A percentile compares a stretch with the other conserved stretches of the same genome.
Conservation (phyloP, 2,329 filamentous ascomycete genomes). For the Ophiostoma populinum region DNA sequence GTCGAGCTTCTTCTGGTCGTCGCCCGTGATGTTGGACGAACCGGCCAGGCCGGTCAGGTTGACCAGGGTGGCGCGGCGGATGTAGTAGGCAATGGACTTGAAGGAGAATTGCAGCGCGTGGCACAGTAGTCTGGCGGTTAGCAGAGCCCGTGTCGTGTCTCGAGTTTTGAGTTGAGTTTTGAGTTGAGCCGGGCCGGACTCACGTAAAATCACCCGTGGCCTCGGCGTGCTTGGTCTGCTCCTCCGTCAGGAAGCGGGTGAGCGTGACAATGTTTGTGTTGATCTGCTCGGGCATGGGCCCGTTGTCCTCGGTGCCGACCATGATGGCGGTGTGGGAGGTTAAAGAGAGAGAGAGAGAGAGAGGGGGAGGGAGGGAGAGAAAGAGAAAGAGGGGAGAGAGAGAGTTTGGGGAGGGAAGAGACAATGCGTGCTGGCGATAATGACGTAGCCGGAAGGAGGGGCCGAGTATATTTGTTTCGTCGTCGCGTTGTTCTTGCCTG, state of each 20-base stretch:
- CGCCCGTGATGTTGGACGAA: conserved; percentile 85
- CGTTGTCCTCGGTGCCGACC: conserved; percentile 20
- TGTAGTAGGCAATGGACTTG: conserved; percentile 99
- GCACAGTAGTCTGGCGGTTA: conserved; percentile 65
- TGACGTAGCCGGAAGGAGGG: too few relatives aligned
- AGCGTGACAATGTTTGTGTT: conserved; percentile 95
- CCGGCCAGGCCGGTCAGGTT: conserved; percentile 91
- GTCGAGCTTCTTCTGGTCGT: conserved; percentile 99
- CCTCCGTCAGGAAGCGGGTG: conserved; percentile 88
- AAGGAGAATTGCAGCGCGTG: conserved; percentile 98
- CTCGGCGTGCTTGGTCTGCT: conserved; percentile 82
- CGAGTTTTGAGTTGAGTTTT: conserved; percentile 5
- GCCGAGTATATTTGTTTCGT: too few relatives aligned
- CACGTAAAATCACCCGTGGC: conserved; percentile 98
- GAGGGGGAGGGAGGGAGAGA: too few relatives aligned
- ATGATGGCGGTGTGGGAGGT: conserved; percentile 13
- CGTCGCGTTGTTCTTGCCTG: too few relatives aligned
- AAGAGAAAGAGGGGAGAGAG: too few relatives aligned
- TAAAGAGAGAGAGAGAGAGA: too few relatives aligned
- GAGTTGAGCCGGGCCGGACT: conserved; percentile 17
- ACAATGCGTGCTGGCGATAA: too few relatives aligned
- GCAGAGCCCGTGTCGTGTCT: too few relatives aligned
- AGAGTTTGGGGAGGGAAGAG: too few relatives aligned
- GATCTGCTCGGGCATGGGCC: conserved; percentile 54
- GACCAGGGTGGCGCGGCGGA: conserved; percentile 84